phyloP scores from a whole-genome alignment of 2,329 filamentous ascomycete species.

The Dothistroma pini region DNA sequence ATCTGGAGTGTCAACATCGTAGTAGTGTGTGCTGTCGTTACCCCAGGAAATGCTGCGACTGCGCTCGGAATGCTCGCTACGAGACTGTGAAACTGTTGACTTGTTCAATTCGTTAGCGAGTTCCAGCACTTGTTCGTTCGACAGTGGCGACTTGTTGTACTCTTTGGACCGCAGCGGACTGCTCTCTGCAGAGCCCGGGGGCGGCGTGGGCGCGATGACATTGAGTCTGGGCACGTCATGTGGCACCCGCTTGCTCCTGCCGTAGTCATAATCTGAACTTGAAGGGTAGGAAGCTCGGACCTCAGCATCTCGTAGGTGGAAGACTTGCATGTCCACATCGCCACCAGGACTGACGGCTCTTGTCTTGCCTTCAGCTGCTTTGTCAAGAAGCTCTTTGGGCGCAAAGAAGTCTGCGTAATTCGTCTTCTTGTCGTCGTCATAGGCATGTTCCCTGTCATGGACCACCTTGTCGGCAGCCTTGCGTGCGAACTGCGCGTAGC shows the following conservation, averaged over 20 bases:
- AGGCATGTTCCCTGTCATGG: slow-evolving; percentile 42
- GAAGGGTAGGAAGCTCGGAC: slow-evolving; percentile 14
- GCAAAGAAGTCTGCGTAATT: slow-evolving; percentile 47
- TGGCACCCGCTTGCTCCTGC: slow-evolving; percentile 23
- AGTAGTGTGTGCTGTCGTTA: slow-evolving; percentile 45
- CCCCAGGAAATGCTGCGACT: slow-evolving; percentile 46
- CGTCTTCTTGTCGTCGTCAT: slow-evolving; percentile 25
- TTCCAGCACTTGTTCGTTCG: slow-evolving; percentile 16
- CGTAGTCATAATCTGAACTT: slow-evolving; percentile 15
- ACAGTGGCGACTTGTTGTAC: slow-evolving; percentile 34
- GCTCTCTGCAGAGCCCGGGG: slow-evolving; percentile 42
- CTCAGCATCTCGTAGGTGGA: slow-evolving; percentile 38
- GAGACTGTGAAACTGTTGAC: slow-evolving; percentile 3
- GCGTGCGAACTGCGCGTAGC: slow-evolving; percentile 28
- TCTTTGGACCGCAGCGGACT: slow-evolving; percentile 36
- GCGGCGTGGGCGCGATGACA: slow-evolving; percentile 57
- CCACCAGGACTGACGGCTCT: slow-evolving; percentile 41
- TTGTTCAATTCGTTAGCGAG: slow-evolving; percentile 13
- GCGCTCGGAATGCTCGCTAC: slow-evolving; percentile 20
- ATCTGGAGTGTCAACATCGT: slow-evolving; percentile 46
- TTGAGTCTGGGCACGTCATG: slow-evolving; percentile 51
- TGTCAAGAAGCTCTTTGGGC: slow-evolving; percentile 43
- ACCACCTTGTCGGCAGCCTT: slow-evolving; percentile 41
- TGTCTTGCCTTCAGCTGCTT: slow-evolving; percentile 38
- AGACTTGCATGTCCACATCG: slow-evolving; percentile 44